Base-by-base conservation (phyloP, 2,329 filamentous ascomycete genomes). In the Diaporthe vexans region DNA sequence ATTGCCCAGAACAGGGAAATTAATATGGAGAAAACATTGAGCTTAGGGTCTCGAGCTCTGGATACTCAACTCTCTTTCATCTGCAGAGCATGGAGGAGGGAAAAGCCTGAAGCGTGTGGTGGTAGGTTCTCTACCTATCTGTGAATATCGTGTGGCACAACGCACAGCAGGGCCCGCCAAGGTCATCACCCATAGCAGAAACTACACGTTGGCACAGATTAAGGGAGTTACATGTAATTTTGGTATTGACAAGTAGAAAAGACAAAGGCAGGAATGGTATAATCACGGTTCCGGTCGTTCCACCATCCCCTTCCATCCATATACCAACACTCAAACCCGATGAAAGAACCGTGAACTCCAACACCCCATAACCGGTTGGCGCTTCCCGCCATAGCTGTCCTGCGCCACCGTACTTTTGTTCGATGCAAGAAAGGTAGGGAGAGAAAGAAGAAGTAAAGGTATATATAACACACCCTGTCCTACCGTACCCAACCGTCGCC, bases 391-490 rank as follows among this genome's bases (percentile, higher is more conserved):
- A 52, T 29, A 67, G 51, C 46, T 48, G 29, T 51, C 46, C 61
- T 52, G 61, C 35, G 29, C 61, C 35, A 29, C 35, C 43, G 46
- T 21, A 51, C 43, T 67, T 51, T 67, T 67, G 19, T 67, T 67
- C 37, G 61, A 67, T 67, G 61, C 61, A 52, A 67, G 43, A 67
- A 51, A 35, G 29, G 29, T 67, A 52, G 15, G 15, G 10, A 24
- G 10, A 48, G 46, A 48, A 9, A 48, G 8, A 48, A 48, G 46
- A 17, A 17, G n/a, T 43, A 61, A 26, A 26, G 58, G 58, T 37
- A 52, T 21, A 52, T 21, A 29, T 17, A 35, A 51, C 46, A 67
- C 26, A 24, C 43, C 40, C 19, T 7, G 10, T 43, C 46, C 46
- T 21, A n/a, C 46, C 46, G 19, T 48, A 29, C n/a, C 24, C 37